Evolutionary conservation across 495 filamentous ascomycete species (phyloP).

Genomic region (Penicillium egyptiacum): DNA sequence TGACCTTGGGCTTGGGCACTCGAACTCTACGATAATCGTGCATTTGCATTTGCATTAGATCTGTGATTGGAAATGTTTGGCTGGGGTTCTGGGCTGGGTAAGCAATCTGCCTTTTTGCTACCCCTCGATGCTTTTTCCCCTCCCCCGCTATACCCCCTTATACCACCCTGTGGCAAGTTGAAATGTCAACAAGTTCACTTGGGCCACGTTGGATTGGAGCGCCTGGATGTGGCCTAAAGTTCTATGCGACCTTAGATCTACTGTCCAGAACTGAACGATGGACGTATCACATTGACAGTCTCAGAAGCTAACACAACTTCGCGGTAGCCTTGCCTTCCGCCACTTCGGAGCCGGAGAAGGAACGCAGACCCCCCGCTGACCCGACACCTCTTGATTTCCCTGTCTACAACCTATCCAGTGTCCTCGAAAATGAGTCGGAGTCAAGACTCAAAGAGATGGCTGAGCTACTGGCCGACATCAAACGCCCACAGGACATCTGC

Average conservation of each 20-base stretch:
- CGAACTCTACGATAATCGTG: conserved; percentile 9
- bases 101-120: conserved; percentile 14
- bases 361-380: conserved; percentile 45
- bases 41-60: conserved; percentile 13
- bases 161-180: conserved; percentile 3
- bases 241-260: neutral
- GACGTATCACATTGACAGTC: neutral
- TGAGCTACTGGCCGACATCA: conserved; percentile 47
- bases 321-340: conserved; percentile 36
- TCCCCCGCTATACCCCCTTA: conserved; percentile 2
- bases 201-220: neutral
- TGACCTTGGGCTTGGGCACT: neutral
- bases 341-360: conserved; percentile 40
- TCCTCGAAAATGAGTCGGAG: conserved; percentile 26
- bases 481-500: conserved; percentile 53
- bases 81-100: conserved; percentile 40
- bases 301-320: neutral
- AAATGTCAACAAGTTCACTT: neutral
- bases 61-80: conserved; percentile 33
- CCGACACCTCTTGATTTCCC: conserved; percentile 54
- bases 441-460: conserved; percentile 39
- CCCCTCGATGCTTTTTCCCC: conserved; percentile 3
- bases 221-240: neutral
- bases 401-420: conserved; percentile 35
- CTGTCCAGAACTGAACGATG: neutral